Evolutionary conservation across 805 yeast species (phyloP), one percentile per base, ranked within the genome.

Genomic region (Teunomyces funiuensis): DNA sequence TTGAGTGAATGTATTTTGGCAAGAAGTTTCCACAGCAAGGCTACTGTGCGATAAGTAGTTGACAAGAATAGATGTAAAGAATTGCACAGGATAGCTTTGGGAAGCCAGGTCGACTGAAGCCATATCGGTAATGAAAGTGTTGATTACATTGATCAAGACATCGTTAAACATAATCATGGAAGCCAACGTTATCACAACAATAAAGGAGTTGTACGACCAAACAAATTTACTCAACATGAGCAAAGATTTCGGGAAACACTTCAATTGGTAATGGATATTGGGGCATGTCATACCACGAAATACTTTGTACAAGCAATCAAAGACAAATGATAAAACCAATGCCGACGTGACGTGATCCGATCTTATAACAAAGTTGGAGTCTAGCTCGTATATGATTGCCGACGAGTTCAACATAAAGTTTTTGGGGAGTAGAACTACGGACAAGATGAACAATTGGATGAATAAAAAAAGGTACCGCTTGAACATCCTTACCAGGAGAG

Each of bases 291-390:
- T 31, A 9, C 44, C 42, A 16, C 40, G 27, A 26, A 41, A 33
- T 17, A 58, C 43, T 33, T 44, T 51, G 19, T 5, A 14, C n/a
- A 40, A 7, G 4, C 41, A 39, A 13, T 50, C 50, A 20, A 43
- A 20, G 9, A 42, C 16, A 36, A 53, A 60, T 11, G 53, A 28
- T 1, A 44, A 13, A 17, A 48, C 20, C 8, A 54, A 19, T 9
- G 64, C 41, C 33, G 52, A 40, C 31, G 47, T 47, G 17, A 63
- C 19, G 37, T 64, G 65, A 40, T 64, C 69, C 10, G 52, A 55
- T 9, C 50, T 54, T n/a, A 65, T 13, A 11, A 22, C 27, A 28
- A 50, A 18, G 13, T 34, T 27, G 2, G 34, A 20, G 14, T 34
- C 43, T 14, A 36, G 25, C 13, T 37, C 33, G 28, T 47, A 40